phyloP scores from a whole-genome alignment of 2,329 filamentous ascomycete genomes.

The Aureobasidium sp. region DNA sequence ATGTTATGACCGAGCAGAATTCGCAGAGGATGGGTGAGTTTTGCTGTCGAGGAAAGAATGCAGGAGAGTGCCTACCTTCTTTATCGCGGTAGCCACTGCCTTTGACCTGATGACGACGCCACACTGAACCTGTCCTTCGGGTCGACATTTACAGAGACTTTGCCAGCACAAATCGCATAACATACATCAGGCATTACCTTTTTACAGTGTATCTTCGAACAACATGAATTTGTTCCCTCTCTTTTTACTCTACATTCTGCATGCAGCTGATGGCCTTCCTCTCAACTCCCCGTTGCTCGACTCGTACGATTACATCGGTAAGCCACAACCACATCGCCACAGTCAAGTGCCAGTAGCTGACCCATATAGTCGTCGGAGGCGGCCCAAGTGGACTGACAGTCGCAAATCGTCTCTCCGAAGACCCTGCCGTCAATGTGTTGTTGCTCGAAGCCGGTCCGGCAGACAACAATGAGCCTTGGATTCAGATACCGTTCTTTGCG shows the following conservation, averaged over 20 bases:
- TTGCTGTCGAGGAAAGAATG: neutral
- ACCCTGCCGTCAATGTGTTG: constrained; percentile 25
- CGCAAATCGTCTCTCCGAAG: constrained; percentile 27
- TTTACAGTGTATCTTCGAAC: neutral
- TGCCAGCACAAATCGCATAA: neutral
- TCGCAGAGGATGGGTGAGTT: neutral
- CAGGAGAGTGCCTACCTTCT: neutral
- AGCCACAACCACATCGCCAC: neutral
- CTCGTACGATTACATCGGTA: constrained; percentile 27
- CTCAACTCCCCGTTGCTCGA: constrained; percentile 25
- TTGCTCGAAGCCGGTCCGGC: constrained; percentile 28
- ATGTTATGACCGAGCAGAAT: neutral
- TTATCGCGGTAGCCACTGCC: neutral
- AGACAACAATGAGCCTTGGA: constrained; percentile 20
- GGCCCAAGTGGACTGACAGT: constrained; percentile 26
- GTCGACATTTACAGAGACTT: neutral
- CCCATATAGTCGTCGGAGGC: constrained; percentile 24
- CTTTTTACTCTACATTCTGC: neutral
- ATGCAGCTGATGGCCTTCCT: constrained; percentile 18
- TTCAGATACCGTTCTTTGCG: constrained; percentile 25
- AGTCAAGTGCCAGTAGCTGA: neutral
- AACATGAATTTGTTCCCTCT: constrained; percentile 2
- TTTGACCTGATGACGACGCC: neutral
- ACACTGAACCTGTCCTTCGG: neutral
- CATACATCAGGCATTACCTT: neutral